Evolutionary conservation across 2,329 filamentous ascomycete species (phyloP), one percentile per base, ranked within the genome.

Genomic region (Didymella lethalis): DNA sequence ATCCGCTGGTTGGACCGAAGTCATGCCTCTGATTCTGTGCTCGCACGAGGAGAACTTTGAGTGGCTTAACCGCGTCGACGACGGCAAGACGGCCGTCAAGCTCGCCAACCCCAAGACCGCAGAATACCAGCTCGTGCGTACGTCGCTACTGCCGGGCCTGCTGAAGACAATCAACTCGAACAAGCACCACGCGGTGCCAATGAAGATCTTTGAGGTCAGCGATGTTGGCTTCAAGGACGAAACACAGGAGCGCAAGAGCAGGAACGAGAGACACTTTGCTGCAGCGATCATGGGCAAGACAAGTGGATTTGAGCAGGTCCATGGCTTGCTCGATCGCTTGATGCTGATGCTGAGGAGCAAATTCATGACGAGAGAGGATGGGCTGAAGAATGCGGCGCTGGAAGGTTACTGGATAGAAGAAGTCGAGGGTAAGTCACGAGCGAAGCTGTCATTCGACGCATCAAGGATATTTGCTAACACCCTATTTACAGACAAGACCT

Each of bases 1-100:
- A 54, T 95, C 97, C 87, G 90, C 94, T 6, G 95, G 95, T 59
- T 99, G 95, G 95, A 90, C 88, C 54, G 95, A 99, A 81, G 94
- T 97, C 55, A 89, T 99, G 86, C 94, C 95, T 26, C 84, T 99
- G 28, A 98, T 97, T 67, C 87, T 99, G 54, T 99, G 95, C 84
- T 96, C 92, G 45, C 93, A 97, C 77, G 94, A 98, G 73, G 95
- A 99, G 84, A 99, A 99, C 82, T 99, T 98, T 77, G 89, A 85
- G 59, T 97, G 92, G 90, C 83, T 99, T 50, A 97, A 97, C 81
- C 90, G 93, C 73, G 88, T 88, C 73, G 93, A 97, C 67, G 91
- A 96, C 70, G 92, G 92, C 64, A 89, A 85, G 58, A 92, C 89
- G 0, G 93, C 92, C 28, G 87, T 97, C 66, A 89, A 88, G 69